phyloP scores from a whole-genome alignment of 257 asterid genomes.

The Nemophila menziesii region DNA sequence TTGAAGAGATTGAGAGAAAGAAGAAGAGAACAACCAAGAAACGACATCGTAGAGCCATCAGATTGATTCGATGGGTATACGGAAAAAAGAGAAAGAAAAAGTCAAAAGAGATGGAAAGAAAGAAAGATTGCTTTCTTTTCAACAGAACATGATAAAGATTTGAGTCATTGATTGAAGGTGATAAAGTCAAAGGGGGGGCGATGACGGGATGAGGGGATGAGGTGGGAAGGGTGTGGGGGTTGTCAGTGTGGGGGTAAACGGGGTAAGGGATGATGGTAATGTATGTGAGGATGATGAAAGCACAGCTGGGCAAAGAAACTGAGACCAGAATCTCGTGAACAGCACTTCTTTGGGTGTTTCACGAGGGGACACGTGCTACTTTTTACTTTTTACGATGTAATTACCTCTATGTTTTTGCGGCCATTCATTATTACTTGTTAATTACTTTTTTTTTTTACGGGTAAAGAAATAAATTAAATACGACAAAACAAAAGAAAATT shows the following conservation, averaged over 20 bases:
- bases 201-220: neutral
- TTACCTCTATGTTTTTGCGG: neutral
- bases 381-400: neutral
- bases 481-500: too few species aligned
- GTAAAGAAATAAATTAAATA: too few species aligned
- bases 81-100: slow-evolving; percentile 5
- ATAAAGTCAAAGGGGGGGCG: slow-evolving; percentile 3
- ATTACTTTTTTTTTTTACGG: neutral
- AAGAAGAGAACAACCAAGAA: slow-evolving; percentile 33
- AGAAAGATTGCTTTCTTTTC: too few species aligned
- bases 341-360: slow-evolving; percentile 9
- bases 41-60: slow-evolving; percentile 28
- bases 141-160: too few species aligned
- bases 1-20: slow-evolving; percentile 22
- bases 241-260: slow-evolving; percentile 1
- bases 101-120: too few species aligned
- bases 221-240: neutral
- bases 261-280: neutral
- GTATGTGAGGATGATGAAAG: neutral
- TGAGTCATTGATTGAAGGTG: too few species aligned
- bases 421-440: neutral
- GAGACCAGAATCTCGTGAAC: slow-evolving; percentile 22
- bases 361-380: neutral
- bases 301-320: slow-evolving; percentile 4
- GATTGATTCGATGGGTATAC: slow-evolving; percentile 9